These are phyloP conservation scores for Fraxinus ornus DNA, from an alignment of 305 asterid genomes.

Conservation along the genomic window DNA sequence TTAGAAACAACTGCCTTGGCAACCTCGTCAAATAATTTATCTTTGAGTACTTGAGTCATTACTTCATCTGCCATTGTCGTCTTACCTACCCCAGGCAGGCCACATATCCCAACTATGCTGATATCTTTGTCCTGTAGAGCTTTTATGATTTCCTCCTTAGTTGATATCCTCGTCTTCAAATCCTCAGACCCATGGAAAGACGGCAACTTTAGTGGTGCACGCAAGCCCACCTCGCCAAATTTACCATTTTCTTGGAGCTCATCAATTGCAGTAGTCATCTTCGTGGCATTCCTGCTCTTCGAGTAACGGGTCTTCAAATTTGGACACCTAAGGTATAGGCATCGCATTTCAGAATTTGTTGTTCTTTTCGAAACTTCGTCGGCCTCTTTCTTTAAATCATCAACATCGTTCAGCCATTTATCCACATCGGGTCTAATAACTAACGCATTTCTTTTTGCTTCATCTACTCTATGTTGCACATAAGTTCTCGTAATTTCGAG, in stretches of 20 bases:
- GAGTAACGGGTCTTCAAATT: too few relatives aligned
- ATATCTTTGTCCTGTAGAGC: not conserved
- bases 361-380: too few relatives aligned
- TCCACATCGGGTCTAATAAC: not conserved
- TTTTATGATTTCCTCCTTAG: slow-evolving; percentile 18
- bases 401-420: slow-evolving; percentile 10
- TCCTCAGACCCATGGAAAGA: not conserved
- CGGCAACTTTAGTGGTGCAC: not conserved
- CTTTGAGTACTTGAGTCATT: not conserved
- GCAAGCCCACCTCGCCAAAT: not conserved
- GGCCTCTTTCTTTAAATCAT: too few relatives aligned
- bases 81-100: not conserved
- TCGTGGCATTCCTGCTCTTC: too few relatives aligned
- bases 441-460: not conserved
- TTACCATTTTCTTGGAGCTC: not conserved
- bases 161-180: slow-evolving; percentile 23
- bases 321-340: too few relatives aligned
- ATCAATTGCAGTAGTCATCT: not conserved
- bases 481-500: not conserved
- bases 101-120: slow-evolving; percentile 20
- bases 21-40: not conserved
- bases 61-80: not conserved
- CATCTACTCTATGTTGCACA: not conserved
- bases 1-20: not conserved
- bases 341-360: too few relatives aligned